Base-by-base conservation (phyloP, 2,329 filamentous ascomycete genomes). In the Colletotrichum lindemuthianum region DNA sequence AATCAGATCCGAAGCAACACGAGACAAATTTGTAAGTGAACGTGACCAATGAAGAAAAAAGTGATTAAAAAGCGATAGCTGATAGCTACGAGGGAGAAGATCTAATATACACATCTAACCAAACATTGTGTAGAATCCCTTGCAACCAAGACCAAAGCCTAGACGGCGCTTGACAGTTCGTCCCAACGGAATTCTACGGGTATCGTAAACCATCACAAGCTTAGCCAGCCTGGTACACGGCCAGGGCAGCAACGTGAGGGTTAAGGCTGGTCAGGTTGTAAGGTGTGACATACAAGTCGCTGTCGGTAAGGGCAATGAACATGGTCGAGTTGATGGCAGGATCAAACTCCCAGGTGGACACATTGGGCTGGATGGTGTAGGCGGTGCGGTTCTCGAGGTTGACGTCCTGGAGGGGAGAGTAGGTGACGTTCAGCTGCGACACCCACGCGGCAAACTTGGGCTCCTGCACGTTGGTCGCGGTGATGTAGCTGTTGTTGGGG, bases 401-500 rank as follows among this genome's bases (percentile, higher is more conserved):
- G 4, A 85, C 71, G 58, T 87, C 80, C n/a, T 76, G 74, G n/a
- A 92, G 73, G 0, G 83, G 79, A 1, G 88, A 84, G 72, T 91
- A 92, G 0, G 92, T 96, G 11, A 91, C 81, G 67, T 92, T 93
- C 15, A 96, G 80, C 80, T 96, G 92, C 1, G 84, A 85, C 1
- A 92, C 90, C 91, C 92, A 97, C 0, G 88, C 86, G 0, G 92
- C 92, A 69, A 85, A 96, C 61, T 79, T 77, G 0, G 92, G 90
- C 4, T 75, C 70, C 2, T 82, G 82, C 0, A 89, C 90, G 0
- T 81, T 80, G 1, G 83, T 86, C 3, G 76, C 75, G 0, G 92
- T 95, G 52, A 93, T 78, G 74, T 96, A 96, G 72, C 87, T 91
- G 79, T 92, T 93, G 76, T 96, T 95, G 0, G 92, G 92, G 0